Conservation (phyloP, 495 filamentous ascomycete genomes). For the Pseudevernia furfuracea region DNA sequence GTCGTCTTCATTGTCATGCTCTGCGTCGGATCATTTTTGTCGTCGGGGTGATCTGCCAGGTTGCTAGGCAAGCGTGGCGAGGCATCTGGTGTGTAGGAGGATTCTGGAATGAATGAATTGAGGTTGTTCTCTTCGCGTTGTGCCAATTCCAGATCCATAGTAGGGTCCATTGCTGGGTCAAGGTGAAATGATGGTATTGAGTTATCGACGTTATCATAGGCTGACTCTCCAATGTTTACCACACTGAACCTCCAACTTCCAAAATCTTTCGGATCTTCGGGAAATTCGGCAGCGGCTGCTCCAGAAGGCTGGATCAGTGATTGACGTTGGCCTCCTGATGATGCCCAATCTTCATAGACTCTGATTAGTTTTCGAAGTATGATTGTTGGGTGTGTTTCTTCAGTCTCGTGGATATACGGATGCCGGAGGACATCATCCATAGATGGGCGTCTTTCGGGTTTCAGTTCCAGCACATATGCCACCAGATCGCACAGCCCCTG, state of each 20-base stretch:
- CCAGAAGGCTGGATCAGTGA: conserved; percentile 76
- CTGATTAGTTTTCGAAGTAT: conserved; percentile 66
- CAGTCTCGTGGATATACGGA: conserved; percentile 48
- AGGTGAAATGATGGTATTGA: conserved; percentile 26
- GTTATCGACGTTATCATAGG: conserved; percentile 26
- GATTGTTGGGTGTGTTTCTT: conserved; percentile 59
- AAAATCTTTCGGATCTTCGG: conserved; percentile 33
- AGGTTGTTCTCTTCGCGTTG: conserved; percentile 15
- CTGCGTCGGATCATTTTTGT: conserved; percentile 3
- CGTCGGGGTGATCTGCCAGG: not conserved
- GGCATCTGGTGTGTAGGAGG: conserved; percentile 9
- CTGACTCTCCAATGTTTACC: conserved; percentile 19
- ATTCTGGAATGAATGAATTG: conserved; percentile 16
- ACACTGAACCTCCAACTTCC: conserved; percentile 86
- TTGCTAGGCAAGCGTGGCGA: conserved; percentile 7
- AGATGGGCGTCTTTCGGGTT: conserved; percentile 66
- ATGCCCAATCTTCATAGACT: conserved; percentile 80
- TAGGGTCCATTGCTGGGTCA: conserved; percentile 7
- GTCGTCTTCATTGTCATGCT: conserved; percentile 5
- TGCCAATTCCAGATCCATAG: conserved; percentile 11
- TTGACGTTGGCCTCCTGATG: conserved; percentile 68
- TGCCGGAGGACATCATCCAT: conserved; percentile 44
- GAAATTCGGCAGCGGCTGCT: conserved; percentile 54
- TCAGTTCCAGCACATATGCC: conserved; percentile 67
- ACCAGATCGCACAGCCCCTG: conserved; percentile 65